Evolutionary conservation across 176 grass and related monocot species (phyloP).

Genomic region (Eleusine indica): DNA sequence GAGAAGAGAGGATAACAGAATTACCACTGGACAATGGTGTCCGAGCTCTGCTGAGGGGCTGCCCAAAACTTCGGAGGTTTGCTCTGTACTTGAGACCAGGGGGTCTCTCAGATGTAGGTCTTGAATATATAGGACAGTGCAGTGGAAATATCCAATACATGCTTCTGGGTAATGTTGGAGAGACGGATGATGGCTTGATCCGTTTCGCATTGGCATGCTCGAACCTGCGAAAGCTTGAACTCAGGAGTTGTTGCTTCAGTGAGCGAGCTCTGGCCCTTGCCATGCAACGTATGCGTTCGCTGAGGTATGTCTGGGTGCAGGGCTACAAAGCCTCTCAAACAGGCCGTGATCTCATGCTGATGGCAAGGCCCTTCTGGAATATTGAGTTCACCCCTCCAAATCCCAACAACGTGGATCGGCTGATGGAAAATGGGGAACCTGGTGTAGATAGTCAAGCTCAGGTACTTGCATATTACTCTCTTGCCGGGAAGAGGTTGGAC

Average conservation of each 20-base stretch:
- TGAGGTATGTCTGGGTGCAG: conserved; percentile 88
- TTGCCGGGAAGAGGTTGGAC: conserved; percentile 74
- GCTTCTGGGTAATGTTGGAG: conserved; percentile 81
- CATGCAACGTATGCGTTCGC: conserved; percentile 46
- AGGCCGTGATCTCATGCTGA: conserved; percentile 65
- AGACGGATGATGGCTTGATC: conserved; percentile 70
- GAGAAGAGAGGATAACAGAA: conserved; percentile 73
- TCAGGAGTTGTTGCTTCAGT: conserved; percentile 89
- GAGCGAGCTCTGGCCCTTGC: conserved; percentile 74
- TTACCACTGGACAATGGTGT: conserved; percentile 83
- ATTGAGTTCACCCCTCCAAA: conserved; percentile 80
- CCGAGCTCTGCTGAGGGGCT: conserved; percentile 64
- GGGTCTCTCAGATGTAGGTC: conserved; percentile 85
- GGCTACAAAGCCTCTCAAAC: conserved; percentile 73
- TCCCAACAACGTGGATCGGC: conserved; percentile 4
- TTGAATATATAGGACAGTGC: conserved; percentile 70
- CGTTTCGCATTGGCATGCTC: conserved; percentile 63
- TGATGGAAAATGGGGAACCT: conserved; percentile 47
- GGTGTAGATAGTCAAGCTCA: conserved; percentile 59
- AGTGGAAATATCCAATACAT: conserved; percentile 78
- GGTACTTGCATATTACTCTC: conserved; percentile 86
- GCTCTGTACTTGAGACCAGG: conserved; percentile 85
- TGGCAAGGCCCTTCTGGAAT: conserved; percentile 87
- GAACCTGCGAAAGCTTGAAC: conserved; percentile 77
- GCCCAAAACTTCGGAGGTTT: conserved; percentile 78